phyloP scores from a whole-genome alignment of 495 filamentous ascomycete species.

The Ramalina intermedia region DNA sequence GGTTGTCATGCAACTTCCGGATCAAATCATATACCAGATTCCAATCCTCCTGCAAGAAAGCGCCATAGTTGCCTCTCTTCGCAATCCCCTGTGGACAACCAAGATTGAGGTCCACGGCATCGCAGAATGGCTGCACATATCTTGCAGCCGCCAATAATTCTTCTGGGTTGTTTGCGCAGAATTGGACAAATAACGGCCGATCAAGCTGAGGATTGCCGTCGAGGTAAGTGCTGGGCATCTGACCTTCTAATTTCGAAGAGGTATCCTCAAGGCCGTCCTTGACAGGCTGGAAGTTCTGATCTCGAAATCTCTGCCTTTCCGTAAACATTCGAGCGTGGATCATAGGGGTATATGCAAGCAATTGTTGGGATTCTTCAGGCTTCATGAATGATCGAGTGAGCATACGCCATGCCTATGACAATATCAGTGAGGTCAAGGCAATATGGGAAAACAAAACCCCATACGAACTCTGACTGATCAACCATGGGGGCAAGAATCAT shows the following conservation, averaged over 20 bases:
- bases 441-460: slow-evolving; percentile 17
- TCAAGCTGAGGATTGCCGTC: slow-evolving; percentile 78
- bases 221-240: slow-evolving; percentile 34
- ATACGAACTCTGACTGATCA: slow-evolving; percentile 90
- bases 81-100: slow-evolving; percentile 98
- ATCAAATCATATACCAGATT: slow-evolving; percentile 67
- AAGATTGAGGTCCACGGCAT: slow-evolving; percentile 91
- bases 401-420: slow-evolving; percentile 75
- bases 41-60: slow-evolving; percentile 91
- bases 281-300: slow-evolving; percentile 60
- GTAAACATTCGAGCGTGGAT: slow-evolving; percentile 76
- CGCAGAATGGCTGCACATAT: slow-evolving; percentile 67
- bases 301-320: slow-evolving; percentile 59
- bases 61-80: slow-evolving; percentile 74
- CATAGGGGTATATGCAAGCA: slow-evolving; percentile 89
- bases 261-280: slow-evolving; percentile 23
- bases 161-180: slow-evolving; percentile 81
- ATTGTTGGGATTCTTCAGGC: slow-evolving; percentile 34
- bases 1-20: slow-evolving; percentile 53
- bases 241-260: not conserved
- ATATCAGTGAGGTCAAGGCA: slow-evolving; percentile 11
- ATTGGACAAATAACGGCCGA: slow-evolving; percentile 86
- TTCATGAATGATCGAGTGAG: slow-evolving; percentile 82
- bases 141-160: slow-evolving; percentile 62
- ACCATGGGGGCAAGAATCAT: slow-evolving; percentile 94